Conservation (phyloP, 1,139 yeast species). For the Spencermartinsiella ligniputridi region DNA sequence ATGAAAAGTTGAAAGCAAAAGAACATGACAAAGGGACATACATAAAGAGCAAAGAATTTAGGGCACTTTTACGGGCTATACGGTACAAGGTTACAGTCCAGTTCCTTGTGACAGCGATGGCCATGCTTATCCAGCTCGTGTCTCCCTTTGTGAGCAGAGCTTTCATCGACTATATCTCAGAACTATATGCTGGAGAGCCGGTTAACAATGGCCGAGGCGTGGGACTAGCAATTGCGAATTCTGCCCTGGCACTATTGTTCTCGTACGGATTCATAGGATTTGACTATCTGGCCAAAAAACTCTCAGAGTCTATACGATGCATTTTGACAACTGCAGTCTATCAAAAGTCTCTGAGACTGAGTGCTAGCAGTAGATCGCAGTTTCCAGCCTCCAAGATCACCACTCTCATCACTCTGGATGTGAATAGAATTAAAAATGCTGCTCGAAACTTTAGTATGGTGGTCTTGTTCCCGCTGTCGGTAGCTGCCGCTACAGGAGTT, state of each 20-base stretch:
- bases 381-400: conserved; percentile 14
- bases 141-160: conserved; percentile 10
- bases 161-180: conserved; percentile 9
- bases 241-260: conserved; percentile 6
- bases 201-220: conserved; percentile 14
- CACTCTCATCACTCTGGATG: conserved; percentile 12
- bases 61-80: conserved; percentile 9
- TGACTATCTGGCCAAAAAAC: conserved; percentile 9
- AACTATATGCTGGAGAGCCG: conserved; percentile 6
- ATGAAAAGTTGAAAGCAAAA: neutral
- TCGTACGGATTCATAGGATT: conserved; percentile 8
- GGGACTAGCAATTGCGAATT: conserved; percentile 13
- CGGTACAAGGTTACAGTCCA: conserved; percentile 5
- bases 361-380: conserved; percentile 10
- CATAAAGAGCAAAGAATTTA: conserved; percentile 4
- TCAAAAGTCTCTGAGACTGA: conserved; percentile 10
- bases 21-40: neutral
- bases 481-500: conserved; percentile 54
- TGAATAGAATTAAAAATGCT: conserved; percentile 13
- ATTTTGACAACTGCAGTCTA: conserved; percentile 12
- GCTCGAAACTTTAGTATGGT: conserved; percentile 9
- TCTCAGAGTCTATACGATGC: conserved; percentile 12
- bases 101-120: conserved; percentile 3
- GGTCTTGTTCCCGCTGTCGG: conserved; percentile 49
- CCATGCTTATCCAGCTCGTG: conserved; percentile 7